phyloP scores from a whole-genome alignment of 352 stramenopile species.

The Globisporangium spinosum region DNA sequence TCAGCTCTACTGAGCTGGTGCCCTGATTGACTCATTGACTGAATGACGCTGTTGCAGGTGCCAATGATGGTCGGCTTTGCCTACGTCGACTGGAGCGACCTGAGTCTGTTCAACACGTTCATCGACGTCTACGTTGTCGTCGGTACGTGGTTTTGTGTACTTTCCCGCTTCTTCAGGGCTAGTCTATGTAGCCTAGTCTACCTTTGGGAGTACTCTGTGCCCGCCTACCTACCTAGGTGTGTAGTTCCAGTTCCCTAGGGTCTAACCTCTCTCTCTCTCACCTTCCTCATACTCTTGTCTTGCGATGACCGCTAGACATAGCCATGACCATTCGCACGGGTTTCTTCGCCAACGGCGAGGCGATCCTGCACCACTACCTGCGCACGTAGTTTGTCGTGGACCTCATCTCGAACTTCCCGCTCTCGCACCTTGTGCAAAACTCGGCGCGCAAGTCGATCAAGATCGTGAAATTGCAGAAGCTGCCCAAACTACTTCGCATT shows the following conservation, averaged over 20 bases:
- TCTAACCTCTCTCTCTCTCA: no score
- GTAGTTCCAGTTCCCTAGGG: no score
- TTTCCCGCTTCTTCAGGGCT: background rate
- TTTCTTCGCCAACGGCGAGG: slow-evolving; percentile 65
- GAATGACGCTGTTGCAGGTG: slow-evolving; percentile 7
- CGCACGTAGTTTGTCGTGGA: slow-evolving; percentile 82
- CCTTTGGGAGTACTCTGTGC: no score
- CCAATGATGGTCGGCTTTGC: slow-evolving; percentile 66
- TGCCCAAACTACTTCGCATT: slow-evolving; percentile 78
- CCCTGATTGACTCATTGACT: background rate
- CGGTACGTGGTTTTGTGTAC: slow-evolving; percentile 19
- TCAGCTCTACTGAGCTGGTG: background rate
- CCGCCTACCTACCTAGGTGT: no score
- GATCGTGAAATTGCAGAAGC: slow-evolving; percentile 82
- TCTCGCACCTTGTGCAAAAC: slow-evolving; percentile 55
- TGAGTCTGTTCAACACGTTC: slow-evolving; percentile 55
- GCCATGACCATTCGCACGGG: slow-evolving; percentile 75
- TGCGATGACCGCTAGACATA: slow-evolving; percentile 45
- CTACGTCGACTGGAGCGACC: slow-evolving; percentile 56
- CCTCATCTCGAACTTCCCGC: slow-evolving; percentile 80
- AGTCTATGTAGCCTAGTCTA: no score
- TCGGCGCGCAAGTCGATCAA: slow-evolving; percentile 70
- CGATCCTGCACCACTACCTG: slow-evolving; percentile 65
- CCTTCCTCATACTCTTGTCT: no score
- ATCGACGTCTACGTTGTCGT: slow-evolving; percentile 81